Evolutionary conservation across 2,329 filamentous ascomycete genomes (phyloP).

Genomic region (Sporothrix variecibatus): DNA sequence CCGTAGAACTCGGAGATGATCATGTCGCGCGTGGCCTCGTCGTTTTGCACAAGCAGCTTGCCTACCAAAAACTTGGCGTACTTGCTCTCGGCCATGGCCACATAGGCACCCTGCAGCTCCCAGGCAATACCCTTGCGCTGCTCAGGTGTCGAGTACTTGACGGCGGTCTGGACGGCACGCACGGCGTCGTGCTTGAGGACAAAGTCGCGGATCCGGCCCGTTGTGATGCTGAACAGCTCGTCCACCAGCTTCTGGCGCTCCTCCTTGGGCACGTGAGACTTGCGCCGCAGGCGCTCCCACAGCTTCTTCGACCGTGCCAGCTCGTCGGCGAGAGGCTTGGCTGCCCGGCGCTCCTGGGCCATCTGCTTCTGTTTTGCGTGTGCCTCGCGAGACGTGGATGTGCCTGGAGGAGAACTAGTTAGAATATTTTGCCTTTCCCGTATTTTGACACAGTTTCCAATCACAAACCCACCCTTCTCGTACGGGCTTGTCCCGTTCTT

Average conservation of each 20-base stretch:
- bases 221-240: constrained; percentile 90
- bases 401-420: background rate
- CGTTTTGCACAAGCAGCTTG: constrained; percentile 91
- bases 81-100: constrained; percentile 84
- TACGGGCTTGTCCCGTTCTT: background rate
- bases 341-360: constrained; percentile 82
- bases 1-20: constrained; percentile 96
- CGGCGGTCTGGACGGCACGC: constrained; percentile 91
- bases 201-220: constrained; percentile 88
- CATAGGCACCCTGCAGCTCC: constrained; percentile 84
- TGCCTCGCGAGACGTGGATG: constrained; percentile 71
- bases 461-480: constrained; percentile 19
- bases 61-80: constrained; percentile 98
- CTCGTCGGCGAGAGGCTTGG: constrained; percentile 89
- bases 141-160: constrained; percentile 88
- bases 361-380: constrained; percentile 92
- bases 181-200: constrained; percentile 98
- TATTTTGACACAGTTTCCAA: background rate
- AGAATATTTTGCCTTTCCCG: background rate
- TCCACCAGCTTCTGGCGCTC: constrained; percentile 84
- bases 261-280: constrained; percentile 88
- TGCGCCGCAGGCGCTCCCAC: constrained; percentile 90
- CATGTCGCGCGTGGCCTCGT: constrained; percentile 80
- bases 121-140: constrained; percentile 84
- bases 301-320: constrained; percentile 91